Evolutionary conservation across 2,329 filamentous ascomycete species (phyloP).

Genomic region (Fusarium nurragi): DNA sequence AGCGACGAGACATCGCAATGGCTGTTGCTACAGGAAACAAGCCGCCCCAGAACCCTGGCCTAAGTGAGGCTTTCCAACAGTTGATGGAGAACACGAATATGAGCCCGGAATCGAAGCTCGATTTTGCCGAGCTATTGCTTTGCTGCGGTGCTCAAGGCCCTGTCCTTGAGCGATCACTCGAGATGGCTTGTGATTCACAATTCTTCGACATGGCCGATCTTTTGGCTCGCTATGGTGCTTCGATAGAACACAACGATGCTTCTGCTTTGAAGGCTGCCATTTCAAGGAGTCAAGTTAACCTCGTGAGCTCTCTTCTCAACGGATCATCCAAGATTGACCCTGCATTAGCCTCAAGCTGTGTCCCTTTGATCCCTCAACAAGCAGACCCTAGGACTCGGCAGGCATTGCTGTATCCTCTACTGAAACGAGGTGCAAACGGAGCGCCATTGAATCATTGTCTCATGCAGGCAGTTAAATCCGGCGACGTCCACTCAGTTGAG

Average conservation of each 20-base stretch:
- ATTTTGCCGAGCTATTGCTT: constrained; percentile 64
- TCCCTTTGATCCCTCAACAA: constrained; percentile 59
- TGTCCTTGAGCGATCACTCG: constrained; percentile 57
- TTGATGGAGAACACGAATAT: constrained; percentile 59
- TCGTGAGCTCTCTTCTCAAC: constrained; percentile 59
- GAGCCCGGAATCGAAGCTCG: constrained; percentile 59
- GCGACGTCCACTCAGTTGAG: constrained; percentile 58
- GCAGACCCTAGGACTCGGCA: constrained; percentile 57
- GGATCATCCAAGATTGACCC: constrained; percentile 57
- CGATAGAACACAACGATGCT: constrained; percentile 63
- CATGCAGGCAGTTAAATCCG: constrained; percentile 59
- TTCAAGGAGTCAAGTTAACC: constrained; percentile 53
- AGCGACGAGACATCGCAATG: constrained; percentile 63
- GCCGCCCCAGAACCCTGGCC: constrained; percentile 58
- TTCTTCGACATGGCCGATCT: constrained; percentile 65
- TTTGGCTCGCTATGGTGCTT: constrained; percentile 63
- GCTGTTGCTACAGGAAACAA: constrained; percentile 63
- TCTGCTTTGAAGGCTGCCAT: constrained; percentile 61
- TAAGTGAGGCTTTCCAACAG: constrained; percentile 62
- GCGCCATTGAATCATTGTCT: constrained; percentile 59
- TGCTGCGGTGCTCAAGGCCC: constrained; percentile 67
- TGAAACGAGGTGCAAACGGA: constrained; percentile 63
- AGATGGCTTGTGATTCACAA: constrained; percentile 58
- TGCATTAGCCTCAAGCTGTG: constrained; percentile 59
- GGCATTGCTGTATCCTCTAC: constrained; percentile 55